These are phyloP conservation scores for Neobulgaria alba DNA, from an alignment of 2,329 filamentous ascomycete species.

Conservation along the genomic window DNA sequence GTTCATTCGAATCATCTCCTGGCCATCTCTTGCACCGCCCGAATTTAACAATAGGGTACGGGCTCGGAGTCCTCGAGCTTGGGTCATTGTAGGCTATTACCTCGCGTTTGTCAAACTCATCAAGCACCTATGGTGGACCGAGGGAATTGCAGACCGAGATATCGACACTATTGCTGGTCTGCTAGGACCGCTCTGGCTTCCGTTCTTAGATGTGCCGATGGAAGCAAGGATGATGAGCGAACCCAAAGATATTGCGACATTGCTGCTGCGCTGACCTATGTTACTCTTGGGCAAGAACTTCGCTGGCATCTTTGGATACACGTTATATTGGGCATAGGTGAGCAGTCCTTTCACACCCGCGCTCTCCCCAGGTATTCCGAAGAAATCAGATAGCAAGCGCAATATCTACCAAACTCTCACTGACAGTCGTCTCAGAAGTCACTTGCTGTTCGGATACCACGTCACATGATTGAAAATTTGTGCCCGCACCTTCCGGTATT, in stretches of 20 bases:
- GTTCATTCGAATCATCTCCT: conserved; percentile 20
- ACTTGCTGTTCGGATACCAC: too few species aligned
- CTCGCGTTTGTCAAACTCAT: conserved; percentile 15
- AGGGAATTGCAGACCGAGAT: conserved; percentile 13
- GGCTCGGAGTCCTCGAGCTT: conserved; percentile 11
- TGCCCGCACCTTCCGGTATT: too few species aligned
- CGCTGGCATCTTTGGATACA: too few species aligned
- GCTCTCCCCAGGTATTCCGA: too few species aligned
- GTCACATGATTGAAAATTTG: too few species aligned
- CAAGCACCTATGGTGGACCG: conserved; percentile 15
- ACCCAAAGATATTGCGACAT: conserved; percentile 7
- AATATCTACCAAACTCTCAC: too few species aligned
- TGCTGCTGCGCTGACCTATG: conserved; percentile 11
- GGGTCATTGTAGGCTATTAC: conserved; percentile 16
- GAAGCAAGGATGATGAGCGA: conserved; percentile 5
- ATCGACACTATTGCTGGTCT: conserved; percentile 8
- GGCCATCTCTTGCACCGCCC: conserved; percentile 16
- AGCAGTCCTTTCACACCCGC: too few species aligned
- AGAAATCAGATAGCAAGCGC: too few species aligned
- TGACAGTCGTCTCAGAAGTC: too few species aligned
- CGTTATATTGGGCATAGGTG: too few species aligned
- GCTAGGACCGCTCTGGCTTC: conserved; percentile 8
- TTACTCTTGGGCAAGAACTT: too few species aligned
- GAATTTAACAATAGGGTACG: conserved; percentile 11
- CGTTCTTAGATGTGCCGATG: conserved; percentile 12